Conservation (phyloP, 768 basidiomycete species). For the Tricholoma saponaceum region DNA sequence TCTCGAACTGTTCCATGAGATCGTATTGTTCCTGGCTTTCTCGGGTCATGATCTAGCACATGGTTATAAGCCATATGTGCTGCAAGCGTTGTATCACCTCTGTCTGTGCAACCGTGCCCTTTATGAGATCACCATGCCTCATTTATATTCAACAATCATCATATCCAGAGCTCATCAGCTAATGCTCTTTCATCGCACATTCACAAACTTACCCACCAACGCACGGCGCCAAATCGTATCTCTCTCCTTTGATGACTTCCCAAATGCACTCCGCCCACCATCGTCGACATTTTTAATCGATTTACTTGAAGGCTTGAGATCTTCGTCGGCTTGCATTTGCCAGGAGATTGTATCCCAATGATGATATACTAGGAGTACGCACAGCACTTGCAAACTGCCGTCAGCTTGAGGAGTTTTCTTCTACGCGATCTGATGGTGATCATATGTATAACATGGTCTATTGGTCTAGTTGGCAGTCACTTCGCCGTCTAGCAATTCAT, state of each 20-base stretch:
- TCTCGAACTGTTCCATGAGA: neutral
- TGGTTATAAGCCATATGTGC: neutral
- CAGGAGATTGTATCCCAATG: neutral
- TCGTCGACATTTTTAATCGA: neutral
- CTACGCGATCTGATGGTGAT: neutral
- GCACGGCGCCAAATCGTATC: no score
- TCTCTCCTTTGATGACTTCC: no score
- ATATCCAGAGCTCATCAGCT: no score
- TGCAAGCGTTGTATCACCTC: neutral
- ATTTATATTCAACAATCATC: neutral
- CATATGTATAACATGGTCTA: neutral
- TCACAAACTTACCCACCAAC: no score
- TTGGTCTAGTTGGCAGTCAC: neutral
- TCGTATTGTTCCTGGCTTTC: neutral
- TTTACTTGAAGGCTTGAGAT: neutral
- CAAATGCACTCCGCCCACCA: neutral
- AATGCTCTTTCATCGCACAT: no score
- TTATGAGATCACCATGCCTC: neutral
- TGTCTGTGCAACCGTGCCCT: neutral
- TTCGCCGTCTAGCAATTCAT: neutral
- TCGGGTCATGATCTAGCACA: neutral
- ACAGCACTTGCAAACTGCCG: neutral
- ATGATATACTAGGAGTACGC: neutral
- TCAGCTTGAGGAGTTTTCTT: neutral
- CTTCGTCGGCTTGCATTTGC: neutral